Evolutionary conservation across 208 protist species (phyloP), one percentile per base, ranked within the genome.

Genomic region (Naegleria lovaniensis): DNA sequence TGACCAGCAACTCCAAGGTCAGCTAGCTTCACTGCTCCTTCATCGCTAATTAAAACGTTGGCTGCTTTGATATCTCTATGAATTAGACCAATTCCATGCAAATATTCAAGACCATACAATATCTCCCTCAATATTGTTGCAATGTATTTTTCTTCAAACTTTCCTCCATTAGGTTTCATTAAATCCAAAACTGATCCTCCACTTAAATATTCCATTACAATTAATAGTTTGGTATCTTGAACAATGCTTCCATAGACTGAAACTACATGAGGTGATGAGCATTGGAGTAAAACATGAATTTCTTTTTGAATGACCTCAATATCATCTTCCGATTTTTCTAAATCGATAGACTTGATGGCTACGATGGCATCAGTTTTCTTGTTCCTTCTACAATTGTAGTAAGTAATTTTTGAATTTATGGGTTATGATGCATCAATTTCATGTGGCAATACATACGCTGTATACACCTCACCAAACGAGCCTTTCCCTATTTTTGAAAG

Each of bases 291-390:
- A 29, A 97, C 92, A n/a, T 93, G 88, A 48, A 98, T 97, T 91
- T 98, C 97, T 92, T 96, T 93, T 91, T 98, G 95, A 83, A 98
- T 97, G 92, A 97, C 97, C 40, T 97, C 96, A 52, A 98, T 97
- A 51, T 98, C 97, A 87, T 98, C 97, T 52, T 98, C 96, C 16
- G 96, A 93, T 76, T 96, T 92, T 88, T 98, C 97, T 0, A 98
- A 92, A 91, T 98, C 95, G 58, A 98, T 98, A 39, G 97, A 93
- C 91, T 98, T 98, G 36, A 98, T 96, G 19, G 96, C 97, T 11
- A 98, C 95, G 15, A 91, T 90, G 67, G 95, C 75, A 51, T 94
- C 90, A n/a, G 94, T 96, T 55, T 89, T 91, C 87, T 93, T 94
- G 90, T 95, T 91, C 2, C 92, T 59, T 16, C 93, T 94, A 40